phyloP scores from a whole-genome alignment of 164 flowering plant species.

The Vitis rotundifolia region DNA sequence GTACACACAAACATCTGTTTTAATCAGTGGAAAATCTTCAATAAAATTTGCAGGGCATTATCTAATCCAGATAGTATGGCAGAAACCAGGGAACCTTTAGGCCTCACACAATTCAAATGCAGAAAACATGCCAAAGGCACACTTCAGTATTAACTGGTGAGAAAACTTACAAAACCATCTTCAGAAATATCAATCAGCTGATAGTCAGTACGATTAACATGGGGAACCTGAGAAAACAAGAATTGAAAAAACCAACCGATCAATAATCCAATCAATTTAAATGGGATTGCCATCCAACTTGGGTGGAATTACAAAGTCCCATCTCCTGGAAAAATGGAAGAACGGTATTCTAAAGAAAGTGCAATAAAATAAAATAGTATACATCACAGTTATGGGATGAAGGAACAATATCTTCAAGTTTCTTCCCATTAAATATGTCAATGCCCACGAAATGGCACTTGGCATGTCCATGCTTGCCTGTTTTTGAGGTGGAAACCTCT shows the following conservation, averaged over 20 bases:
- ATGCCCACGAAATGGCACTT: conserved; percentile 60
- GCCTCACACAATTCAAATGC: too few species aligned
- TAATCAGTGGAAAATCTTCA: too few species aligned
- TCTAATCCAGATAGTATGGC: too few species aligned
- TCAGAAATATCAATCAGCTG: conserved; percentile 57
- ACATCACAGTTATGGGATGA: conserved; percentile 37
- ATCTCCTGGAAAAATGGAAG: neutral
- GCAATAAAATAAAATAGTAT: neutral
- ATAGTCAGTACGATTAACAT: conserved; percentile 52
- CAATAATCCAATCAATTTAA: neutral
- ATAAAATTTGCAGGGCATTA: too few species aligned
- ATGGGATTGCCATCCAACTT: neutral
- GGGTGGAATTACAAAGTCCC: neutral
- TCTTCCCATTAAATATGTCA: conserved; percentile 39
- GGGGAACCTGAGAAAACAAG: conserved; percentile 39
- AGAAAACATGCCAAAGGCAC: too few species aligned
- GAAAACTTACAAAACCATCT: conserved; percentile 51
- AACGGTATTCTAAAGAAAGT: neutral
- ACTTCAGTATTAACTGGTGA: neutral
- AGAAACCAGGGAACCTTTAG: too few species aligned
- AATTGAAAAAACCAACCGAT: neutral
- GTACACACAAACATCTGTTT: too few species aligned
- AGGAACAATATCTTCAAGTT: conserved; percentile 41
- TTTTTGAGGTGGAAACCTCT: conserved; percentile 54
- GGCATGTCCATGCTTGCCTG: conserved; percentile 58